These are phyloP conservation scores for Vigna radiata DNA, from an alignment of 306 rosid species.

Conservation along the genomic window DNA sequence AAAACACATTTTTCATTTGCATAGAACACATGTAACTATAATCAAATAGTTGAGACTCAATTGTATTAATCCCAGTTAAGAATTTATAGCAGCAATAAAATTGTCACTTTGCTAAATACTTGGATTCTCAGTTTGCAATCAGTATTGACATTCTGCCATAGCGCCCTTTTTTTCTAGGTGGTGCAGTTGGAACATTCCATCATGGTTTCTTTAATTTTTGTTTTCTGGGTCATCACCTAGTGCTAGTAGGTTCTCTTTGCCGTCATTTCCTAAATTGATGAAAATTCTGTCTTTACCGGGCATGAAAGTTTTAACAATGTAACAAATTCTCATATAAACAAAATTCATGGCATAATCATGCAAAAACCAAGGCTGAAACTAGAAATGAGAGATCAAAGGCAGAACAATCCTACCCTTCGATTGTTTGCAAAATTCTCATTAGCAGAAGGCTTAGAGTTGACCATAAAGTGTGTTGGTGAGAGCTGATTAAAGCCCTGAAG, in stretches of 20 bases:
- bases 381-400: slow-evolving; percentile 47
- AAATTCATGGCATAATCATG: slow-evolving; percentile 29
- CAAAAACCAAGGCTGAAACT: slow-evolving; percentile 34
- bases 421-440: slow-evolving; percentile 60
- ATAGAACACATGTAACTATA: slow-evolving; percentile 13
- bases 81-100: background rate
- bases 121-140: background rate
- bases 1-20: background rate
- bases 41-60: slow-evolving; percentile 34
- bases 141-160: slow-evolving; percentile 14
- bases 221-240: background rate
- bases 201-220: background rate
- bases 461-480: slow-evolving; percentile 55
- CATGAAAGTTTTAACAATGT: background rate
- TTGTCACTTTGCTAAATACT: background rate
- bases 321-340: slow-evolving; percentile 6
- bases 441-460: slow-evolving; percentile 56
- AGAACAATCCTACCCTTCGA: slow-evolving; percentile 74
- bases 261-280: slow-evolving; percentile 9
- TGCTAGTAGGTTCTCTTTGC: background rate
- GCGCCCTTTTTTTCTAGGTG: slow-evolving; percentile 10
- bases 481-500: slow-evolving; percentile 57
- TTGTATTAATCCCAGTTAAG: slow-evolving; percentile 24
- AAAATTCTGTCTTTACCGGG: slow-evolving; percentile 19
- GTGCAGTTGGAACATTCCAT: background rate